Base-by-base conservation (phyloP, 2,329 filamentous ascomycete genomes). In the Thelonectria rubi region DNA sequence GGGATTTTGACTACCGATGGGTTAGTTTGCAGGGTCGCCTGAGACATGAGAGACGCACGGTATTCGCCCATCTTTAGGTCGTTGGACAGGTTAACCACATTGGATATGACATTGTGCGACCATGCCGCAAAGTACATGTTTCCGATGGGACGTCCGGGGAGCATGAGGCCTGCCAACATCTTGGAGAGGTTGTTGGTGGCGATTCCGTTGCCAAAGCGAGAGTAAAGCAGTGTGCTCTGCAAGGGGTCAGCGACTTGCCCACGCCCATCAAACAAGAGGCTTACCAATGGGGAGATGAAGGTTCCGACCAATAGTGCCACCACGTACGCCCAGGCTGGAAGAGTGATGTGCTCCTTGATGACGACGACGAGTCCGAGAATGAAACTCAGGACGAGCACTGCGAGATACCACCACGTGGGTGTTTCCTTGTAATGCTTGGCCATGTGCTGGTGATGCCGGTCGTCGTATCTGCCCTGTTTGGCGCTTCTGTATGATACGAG, bases 11-110 rank as follows among this genome's bases (percentile, higher is more conserved):
- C 79, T 81, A 24, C n/a, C 37, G 11, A 17, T 26, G 0, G 12
- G 50, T 78, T 45, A 75, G 69, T 32, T 11, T 34, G 1, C 48
- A 21, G 9, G 14, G 12, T 20, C 15, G n/a, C 0, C 1, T 8
- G 1, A 15, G 5, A 8, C 11, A 15, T 10, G 1, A 14, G n/a
- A 24, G 3, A 0, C 3, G 75, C 80, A 83, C 82, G 79, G 52
- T 87, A 87, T 75, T 87, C 82, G 18, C 85, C 85, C 78, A 86
- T 80, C 74, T 87, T 87, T 21, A 87, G 70, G 63, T 86, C 83
- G 48, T 79, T 82, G 39, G 77, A 82, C 7, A 87, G 74, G 55
- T 75, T 81, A 46, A 87, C 80, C 0, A 78, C 74, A 51, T 84
- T 84, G 2, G 58, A 12, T 50, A 87, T 86, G 50, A 86, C 82